phyloP scores from a whole-genome alignment of 1,284 basidiomycete genomes.

The Tranzscheliella williamsii region DNA sequence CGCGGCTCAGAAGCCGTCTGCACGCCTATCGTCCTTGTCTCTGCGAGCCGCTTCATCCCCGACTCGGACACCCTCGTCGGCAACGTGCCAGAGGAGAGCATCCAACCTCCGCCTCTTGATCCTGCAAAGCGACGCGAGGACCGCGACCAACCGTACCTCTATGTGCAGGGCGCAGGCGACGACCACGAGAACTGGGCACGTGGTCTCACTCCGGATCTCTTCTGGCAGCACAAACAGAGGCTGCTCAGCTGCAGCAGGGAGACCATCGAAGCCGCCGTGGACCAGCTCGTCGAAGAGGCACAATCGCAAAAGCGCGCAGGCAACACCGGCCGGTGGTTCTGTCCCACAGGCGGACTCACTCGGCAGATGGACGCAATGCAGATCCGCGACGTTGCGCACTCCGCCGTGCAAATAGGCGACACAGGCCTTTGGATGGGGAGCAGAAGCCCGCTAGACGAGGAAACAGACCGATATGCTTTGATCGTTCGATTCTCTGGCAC shows the following conservation, averaged over 20 bases:
- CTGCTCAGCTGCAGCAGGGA: conserved; percentile 65
- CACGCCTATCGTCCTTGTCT: conserved; percentile 77
- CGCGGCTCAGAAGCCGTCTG: too few relatives aligned
- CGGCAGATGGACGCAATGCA: background rate
- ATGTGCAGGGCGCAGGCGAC: conserved; percentile 85
- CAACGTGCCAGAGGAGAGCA: background rate
- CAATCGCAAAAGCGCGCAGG: conserved; percentile 1
- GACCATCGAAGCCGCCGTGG: conserved; percentile 64
- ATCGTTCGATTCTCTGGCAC: too few relatives aligned
- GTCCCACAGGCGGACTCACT: conserved; percentile 1
- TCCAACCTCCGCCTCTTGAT: background rate
- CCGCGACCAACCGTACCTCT: conserved; percentile 67
- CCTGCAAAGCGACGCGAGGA: too few relatives aligned
- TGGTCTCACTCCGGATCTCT: conserved; percentile 74
- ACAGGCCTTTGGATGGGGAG: too few relatives aligned
- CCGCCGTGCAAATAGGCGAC: too few relatives aligned
- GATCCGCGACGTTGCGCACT: too few relatives aligned
- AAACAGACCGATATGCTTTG: too few relatives aligned
- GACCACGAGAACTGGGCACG: conserved; percentile 84
- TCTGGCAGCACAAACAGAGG: conserved; percentile 69
- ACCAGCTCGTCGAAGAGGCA: conserved; percentile 5
- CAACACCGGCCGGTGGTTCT: too few relatives aligned
- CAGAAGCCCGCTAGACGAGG: too few relatives aligned
- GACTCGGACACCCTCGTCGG: conserved; percentile 64
- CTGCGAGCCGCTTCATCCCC: conserved; percentile 71